phyloP scores from a whole-genome alignment of 2,329 filamentous ascomycete genomes.

The Exophiala sp. region DNA sequence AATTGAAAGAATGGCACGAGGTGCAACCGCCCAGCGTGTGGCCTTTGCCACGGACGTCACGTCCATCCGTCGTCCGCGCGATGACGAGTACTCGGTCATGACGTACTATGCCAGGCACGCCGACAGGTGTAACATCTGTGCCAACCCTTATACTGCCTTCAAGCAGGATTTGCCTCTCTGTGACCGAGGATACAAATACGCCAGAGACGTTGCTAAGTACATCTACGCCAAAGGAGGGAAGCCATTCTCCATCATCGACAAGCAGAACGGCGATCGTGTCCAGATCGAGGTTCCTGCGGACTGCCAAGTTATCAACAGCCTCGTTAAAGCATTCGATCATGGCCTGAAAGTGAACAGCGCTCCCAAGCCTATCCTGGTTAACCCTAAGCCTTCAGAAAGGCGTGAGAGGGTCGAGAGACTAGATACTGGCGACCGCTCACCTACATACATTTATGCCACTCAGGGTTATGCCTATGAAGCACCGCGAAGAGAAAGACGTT shows the following conservation, averaged over 20 bases:
- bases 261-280: conserved; percentile 36
- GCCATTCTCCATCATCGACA: conserved; percentile 42
- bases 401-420: conserved; percentile 1
- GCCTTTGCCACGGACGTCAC: conserved; percentile 25
- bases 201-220: conserved; percentile 36
- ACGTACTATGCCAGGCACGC: conserved; percentile 35
- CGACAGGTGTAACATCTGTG: conserved; percentile 33
- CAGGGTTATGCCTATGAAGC: conserved; percentile 10
- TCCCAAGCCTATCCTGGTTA: conserved; percentile 6
- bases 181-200: conserved; percentile 33
- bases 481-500: conserved; percentile 10
- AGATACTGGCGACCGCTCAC: not conserved
- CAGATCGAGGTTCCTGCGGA: conserved; percentile 43
- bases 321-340: conserved; percentile 43
- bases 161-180: conserved; percentile 33
- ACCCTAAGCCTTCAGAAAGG: not conserved
- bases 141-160: conserved; percentile 31
- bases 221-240: conserved; percentile 36
- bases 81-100: conserved; percentile 38
- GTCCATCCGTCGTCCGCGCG: conserved; percentile 28
- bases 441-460: conserved; percentile 2
- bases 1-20: conserved; percentile 21
- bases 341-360: conserved; percentile 32
- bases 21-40: conserved; percentile 22
- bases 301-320: conserved; percentile 34